Base-by-base conservation (phyloP, 768 basidiomycete genomes). In the Lactifluus echinatus region DNA sequence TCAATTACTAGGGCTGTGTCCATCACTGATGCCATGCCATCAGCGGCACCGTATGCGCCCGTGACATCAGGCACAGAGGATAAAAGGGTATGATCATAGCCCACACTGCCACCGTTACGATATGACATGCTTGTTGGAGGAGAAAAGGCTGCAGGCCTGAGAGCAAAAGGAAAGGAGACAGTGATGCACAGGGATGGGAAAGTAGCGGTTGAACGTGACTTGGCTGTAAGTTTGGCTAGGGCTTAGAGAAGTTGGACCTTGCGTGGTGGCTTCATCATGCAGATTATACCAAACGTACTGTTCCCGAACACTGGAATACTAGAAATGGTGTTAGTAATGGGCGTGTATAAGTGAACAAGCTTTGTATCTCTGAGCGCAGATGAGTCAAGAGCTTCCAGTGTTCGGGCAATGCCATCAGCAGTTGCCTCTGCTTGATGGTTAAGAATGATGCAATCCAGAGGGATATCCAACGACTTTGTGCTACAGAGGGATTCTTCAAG, bases 261-360 rank as follows among this genome's bases (percentile, higher is more conserved):
- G 59, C 85, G 74, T 11, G 85, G 83, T 0, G 85, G 85, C 67
- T 87, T 87, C 8, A 83, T 85, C 75, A 87, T 81, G 60, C 82
- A 80, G 24, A 81, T 73, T 6, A 87, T 77, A 12, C 81, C 81
- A 0, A 80, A 74, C 29, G 74, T 75, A 46, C 72, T 75, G 58
- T 69, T 80, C 43, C 72, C 77, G 28, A 83, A 79, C 17, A 80
- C 72, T 1, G 75, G 71, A 42, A 77, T 76, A 17, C 80, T 79
- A 4, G 78, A 73, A 37, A 76, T 73, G 31, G 67, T 62, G 60
- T 79, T 82, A 19, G 82, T 81, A 0, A 82, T 84, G 1, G 85
- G 86, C 1, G 85, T 87, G 66, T 85, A 86, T 19, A 89, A 71
- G 60, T 87, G 85, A 14, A 89, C 75, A 53, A 87, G 71, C 70